phyloP scores from a whole-genome alignment of 768 basidiomycete species.

The Russula earlei region DNA sequence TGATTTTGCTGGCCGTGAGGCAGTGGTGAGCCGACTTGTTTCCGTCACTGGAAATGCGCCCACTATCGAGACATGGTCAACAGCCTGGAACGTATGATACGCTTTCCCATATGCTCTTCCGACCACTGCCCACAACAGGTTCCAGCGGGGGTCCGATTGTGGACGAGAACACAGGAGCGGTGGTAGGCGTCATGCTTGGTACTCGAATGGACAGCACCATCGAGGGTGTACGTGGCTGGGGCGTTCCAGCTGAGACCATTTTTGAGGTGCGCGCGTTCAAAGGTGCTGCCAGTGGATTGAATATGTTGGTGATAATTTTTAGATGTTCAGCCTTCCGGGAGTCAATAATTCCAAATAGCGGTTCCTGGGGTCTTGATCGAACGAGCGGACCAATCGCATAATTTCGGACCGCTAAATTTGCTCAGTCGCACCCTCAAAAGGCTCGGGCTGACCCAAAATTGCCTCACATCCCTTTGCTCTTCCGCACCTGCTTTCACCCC shows the following conservation, averaged over 20 bases:
- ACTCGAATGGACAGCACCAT: slow-evolving; percentile 47
- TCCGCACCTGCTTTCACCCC: not conserved
- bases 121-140: slow-evolving; percentile 47
- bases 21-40: slow-evolving; percentile 33
- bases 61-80: not conserved
- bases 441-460: not conserved
- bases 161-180: slow-evolving; percentile 49
- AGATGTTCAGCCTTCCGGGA: slow-evolving; percentile 51
- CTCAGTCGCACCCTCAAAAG: slow-evolving; percentile 8
- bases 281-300: not conserved
- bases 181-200: slow-evolving; percentile 56
- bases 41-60: not conserved
- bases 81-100: slow-evolving; percentile 64
- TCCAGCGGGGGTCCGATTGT: slow-evolving; percentile 66
- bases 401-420: slow-evolving; percentile 19
- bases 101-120: slow-evolving; percentile 47
- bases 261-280: slow-evolving; percentile 45
- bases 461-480: not conserved
- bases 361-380: slow-evolving; percentile 1
- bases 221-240: slow-evolving; percentile 51
- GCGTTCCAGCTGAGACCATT: slow-evolving; percentile 50
- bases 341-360: too few relatives aligned
- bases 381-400: slow-evolving; percentile 12
- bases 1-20: slow-evolving; percentile 49
- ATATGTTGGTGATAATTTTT: not conserved